Evolutionary conservation across 176 grass and related monocot species (phyloP), one percentile per base, ranked within the genome.

Genomic region (Musa beccarii): DNA sequence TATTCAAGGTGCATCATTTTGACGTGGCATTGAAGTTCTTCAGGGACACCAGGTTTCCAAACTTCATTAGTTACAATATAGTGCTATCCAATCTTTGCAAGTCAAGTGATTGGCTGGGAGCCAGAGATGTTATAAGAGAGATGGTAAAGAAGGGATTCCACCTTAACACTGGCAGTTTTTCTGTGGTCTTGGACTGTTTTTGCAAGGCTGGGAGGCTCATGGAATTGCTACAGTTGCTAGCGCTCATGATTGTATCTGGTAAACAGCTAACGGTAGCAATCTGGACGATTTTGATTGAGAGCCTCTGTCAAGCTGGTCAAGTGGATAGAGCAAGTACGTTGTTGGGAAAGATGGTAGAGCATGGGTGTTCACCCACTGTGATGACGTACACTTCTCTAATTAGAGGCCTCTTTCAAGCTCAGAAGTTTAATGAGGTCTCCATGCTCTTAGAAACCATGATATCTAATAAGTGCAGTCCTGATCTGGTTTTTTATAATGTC

Each of bases 401-500:
- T 49, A 91, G 80, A 82, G 84, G 82, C 23, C 81, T 93, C 51
- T 87, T 89, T 76, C 73, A 22, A 82, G 82, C 88, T 80, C 81
- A 87, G 63, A 90, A 74, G 78, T 75, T 82, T 75, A 75, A 81
- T 69, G 76, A 77, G 71, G 78, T 82, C 66, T 49, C 64, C 8
- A 50, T 80, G 51, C 62, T 91, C 51, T 87, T 86, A 73, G 73
- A 80, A 73, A 82, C 74, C 64, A 98, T 98, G 90, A 53, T 74
- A 52, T 87, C 80, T 3, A 55, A 20, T 67, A 54, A 78, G 52
- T 98, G 88, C 84, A 85, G 52, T 65, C 88, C 88, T 63, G 94
- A 98, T 76, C 72, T 93, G 77, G 78, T 93, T 73, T 67, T 98
- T 22, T 93, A 87, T 82, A 93, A 93, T 79, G 88, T 93, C 64